Evolutionary conservation across 2,329 filamentous ascomycete species (phyloP).

Genomic region (Aspergillus viridinutans): DNA sequence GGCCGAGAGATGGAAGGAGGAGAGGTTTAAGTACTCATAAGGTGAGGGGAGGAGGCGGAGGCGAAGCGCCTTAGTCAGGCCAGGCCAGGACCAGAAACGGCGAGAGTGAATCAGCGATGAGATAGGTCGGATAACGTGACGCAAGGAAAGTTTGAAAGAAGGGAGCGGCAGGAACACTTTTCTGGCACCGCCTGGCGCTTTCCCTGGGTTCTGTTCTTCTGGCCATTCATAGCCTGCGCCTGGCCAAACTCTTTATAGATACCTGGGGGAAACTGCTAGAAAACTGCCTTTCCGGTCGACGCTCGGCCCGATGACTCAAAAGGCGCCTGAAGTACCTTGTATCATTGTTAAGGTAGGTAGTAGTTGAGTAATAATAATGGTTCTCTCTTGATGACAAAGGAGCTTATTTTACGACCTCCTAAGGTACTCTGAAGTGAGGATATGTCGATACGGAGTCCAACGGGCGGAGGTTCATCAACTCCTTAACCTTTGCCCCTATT

Average conservation of each 20-base stretch:
- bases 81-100: neutral
- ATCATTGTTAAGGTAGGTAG: neutral
- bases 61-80: constrained; percentile 27
- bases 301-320: constrained; percentile 3
- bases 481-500: neutral
- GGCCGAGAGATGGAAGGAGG: constrained; percentile 12
- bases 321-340: neutral
- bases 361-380: neutral
- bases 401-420: neutral
- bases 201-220: constrained; percentile 6
- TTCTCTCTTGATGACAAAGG: neutral
- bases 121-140: constrained; percentile 28
- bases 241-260: neutral
- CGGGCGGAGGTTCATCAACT: neutral
- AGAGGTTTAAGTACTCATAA: constrained; percentile 29
- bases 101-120: constrained; percentile 15
- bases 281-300: constrained; percentile 9
- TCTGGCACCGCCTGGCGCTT: constrained; percentile 17
- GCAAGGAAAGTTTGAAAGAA: constrained; percentile 10
- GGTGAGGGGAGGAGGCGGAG: constrained; percentile 23
- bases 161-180: constrained; percentile 3
- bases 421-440: neutral
- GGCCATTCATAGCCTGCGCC: constrained; percentile 1
- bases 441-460: neutral
- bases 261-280: constrained; percentile 18